These are phyloP conservation scores for Aspergillus niger DNA, from an alignment of 2,329 filamentous ascomycete species.

Conservation along the genomic window DNA sequence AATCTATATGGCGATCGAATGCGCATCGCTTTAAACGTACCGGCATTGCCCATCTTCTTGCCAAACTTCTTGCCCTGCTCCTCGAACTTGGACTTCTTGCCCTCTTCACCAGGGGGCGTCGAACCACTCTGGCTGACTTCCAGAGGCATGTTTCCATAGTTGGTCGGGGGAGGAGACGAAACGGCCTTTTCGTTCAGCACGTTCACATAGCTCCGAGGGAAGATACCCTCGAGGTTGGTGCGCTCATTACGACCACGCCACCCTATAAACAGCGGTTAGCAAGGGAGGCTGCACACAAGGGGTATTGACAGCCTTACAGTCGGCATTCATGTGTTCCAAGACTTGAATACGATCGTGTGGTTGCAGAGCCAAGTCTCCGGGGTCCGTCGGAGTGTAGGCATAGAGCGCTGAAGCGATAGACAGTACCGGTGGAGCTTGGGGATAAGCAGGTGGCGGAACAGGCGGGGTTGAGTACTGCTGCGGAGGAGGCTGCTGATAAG, in stretches of 20 bases:
- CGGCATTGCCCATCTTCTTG: constrained; percentile 82
- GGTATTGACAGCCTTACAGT: constrained; percentile 59
- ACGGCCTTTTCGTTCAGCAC: constrained; percentile 65
- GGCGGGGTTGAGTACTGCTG: constrained; percentile 43
- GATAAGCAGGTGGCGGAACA: constrained; percentile 56
- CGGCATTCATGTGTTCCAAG: constrained; percentile 89
- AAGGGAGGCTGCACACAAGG: background rate
- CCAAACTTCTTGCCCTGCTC: constrained; percentile 91
- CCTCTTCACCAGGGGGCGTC: constrained; percentile 37
- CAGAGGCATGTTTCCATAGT: constrained; percentile 68
- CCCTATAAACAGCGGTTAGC: constrained; percentile 37
- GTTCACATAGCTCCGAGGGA: constrained; percentile 85
- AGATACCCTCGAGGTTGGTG: constrained; percentile 85
- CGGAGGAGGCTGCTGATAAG: constrained; percentile 32
- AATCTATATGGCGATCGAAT: background rate
- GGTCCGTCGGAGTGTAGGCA: constrained; percentile 75
- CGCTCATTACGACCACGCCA: constrained; percentile 86
- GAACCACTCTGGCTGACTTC: constrained; percentile 65
- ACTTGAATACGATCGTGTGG: constrained; percentile 79
- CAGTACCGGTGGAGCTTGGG: constrained; percentile 57
- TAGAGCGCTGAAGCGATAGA: constrained; percentile 80
- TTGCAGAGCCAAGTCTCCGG: constrained; percentile 78
- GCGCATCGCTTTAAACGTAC: constrained; percentile 32
- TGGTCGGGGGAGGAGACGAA: constrained; percentile 41
- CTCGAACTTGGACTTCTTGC: constrained; percentile 63